These are phyloP conservation scores for Wallacemonas rigidus DNA, from an alignment of 208 protist species.

Conservation along the genomic window DNA sequence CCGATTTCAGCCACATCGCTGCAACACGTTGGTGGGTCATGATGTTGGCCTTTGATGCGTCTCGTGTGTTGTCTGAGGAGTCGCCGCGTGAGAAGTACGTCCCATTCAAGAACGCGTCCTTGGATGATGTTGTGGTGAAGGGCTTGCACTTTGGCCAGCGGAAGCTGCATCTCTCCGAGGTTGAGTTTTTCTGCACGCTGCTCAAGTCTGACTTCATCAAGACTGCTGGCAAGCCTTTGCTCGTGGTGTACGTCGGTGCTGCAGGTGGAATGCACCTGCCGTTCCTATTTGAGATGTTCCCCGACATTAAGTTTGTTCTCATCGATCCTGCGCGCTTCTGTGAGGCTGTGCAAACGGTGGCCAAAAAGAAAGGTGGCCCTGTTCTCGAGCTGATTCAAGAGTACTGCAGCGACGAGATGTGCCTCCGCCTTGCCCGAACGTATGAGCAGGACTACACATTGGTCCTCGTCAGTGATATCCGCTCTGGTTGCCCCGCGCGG, in stretches of 20 bases:
- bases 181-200: conserved; percentile 90
- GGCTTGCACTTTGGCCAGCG: conserved; percentile 95
- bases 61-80: conserved; percentile 37
- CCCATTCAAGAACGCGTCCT: conserved; percentile 39
- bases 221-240: conserved; percentile 30
- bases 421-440: conserved; percentile 52
- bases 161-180: conserved; percentile 93
- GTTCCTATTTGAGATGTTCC: conserved; percentile 83
- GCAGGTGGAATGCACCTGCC: conserved; percentile 93
- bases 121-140: conserved; percentile 59
- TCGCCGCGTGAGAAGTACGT: conserved; percentile 58
- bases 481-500: conserved; percentile 61
- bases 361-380: conserved; percentile 36
- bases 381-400: conserved; percentile 79
- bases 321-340: conserved; percentile 94
- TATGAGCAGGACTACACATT: conserved; percentile 68
- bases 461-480: conserved; percentile 93
- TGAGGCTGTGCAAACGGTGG: conserved; percentile 38
- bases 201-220: conserved; percentile 8
- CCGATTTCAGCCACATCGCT: conserved; percentile 23
- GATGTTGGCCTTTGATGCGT: conserved; percentile 31
- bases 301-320: conserved; percentile 81
- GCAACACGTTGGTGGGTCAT: conserved; percentile 7
- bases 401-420: conserved; percentile 92
- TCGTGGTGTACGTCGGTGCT: conserved; percentile 95